phyloP scores from a whole-genome alignment of 768 basidiomycete genomes.

The Phaeotremella fagi region DNA sequence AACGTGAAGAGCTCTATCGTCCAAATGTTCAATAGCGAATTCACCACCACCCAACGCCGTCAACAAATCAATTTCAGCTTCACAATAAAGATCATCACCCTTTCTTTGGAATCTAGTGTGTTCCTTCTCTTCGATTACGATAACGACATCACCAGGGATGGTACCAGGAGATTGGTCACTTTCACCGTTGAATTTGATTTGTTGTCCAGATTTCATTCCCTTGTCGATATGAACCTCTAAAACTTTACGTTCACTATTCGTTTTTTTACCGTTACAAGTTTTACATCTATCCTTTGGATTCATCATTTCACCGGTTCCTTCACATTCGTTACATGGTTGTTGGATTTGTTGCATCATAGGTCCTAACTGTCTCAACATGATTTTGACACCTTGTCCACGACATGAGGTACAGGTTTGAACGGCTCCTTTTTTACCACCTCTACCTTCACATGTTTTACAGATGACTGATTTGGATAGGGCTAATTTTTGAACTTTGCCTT shows the following conservation, averaged over 20 bases:
- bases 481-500: conserved; percentile 96
- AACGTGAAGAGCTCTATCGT: conserved; percentile 81
- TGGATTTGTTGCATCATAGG: conserved; percentile 99
- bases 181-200: conserved; percentile 79
- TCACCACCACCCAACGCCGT: conserved; percentile 90
- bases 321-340: conserved; percentile 87
- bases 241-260: conserved; percentile 87
- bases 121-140: conserved; percentile 93
- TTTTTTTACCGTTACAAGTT: conserved; percentile 89
- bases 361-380: conserved; percentile 93
- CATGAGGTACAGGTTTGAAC: conserved; percentile 73
- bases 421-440: conserved; percentile 95
- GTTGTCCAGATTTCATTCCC: conserved; percentile 95
- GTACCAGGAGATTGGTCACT: conserved; percentile 89
- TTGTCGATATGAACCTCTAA: conserved; percentile 74
- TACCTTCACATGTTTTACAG: conserved; percentile 88
- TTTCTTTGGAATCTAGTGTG: conserved; percentile 70
- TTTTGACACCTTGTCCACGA: conserved; percentile 80
- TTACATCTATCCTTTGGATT: conserved; percentile 87
- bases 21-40: conserved; percentile 84
- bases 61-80: conserved; percentile 86
- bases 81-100: conserved; percentile 76
- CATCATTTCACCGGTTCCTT: conserved; percentile 90
- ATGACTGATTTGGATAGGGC: conserved; percentile 92
- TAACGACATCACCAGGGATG: conserved; percentile 90